Evolutionary conservation across 2,329 filamentous ascomycete species (phyloP).

Genomic region (Sporothrix inflata): DNA sequence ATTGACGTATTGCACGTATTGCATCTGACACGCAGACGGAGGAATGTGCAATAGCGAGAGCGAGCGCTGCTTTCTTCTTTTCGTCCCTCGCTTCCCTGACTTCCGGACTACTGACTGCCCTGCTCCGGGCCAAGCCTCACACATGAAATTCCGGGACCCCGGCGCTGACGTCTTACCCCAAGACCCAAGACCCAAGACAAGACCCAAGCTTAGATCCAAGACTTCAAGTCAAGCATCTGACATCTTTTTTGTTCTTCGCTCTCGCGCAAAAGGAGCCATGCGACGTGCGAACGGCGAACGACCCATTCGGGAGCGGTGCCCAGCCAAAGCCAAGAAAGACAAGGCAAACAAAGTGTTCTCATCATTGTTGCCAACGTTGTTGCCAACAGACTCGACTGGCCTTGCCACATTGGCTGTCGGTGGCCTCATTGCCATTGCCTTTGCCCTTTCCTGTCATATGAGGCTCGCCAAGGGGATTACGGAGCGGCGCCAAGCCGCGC

Average conservation of each 20-base stretch:
- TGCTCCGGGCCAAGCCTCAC: neutral
- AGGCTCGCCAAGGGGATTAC: conserved; percentile 16
- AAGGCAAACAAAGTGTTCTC: neutral
- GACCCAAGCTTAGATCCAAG: conserved; percentile 1
- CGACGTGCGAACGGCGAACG: neutral
- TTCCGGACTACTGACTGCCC: neutral
- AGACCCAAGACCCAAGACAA: neutral
- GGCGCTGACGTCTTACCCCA: conserved; percentile 8
- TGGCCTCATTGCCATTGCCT: neutral
- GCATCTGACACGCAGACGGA: conserved; percentile 2
- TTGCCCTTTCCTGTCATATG: neutral
- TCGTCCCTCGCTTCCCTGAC: neutral
- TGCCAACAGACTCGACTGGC: neutral
- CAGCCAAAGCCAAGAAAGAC: neutral
- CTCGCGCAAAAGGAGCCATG: neutral
- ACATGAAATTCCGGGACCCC: neutral
- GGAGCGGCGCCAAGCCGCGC: conserved; percentile 10
- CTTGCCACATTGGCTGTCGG: neutral
- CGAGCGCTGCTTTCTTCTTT: neutral
- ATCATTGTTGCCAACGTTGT: no score
- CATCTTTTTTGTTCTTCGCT: neutral
- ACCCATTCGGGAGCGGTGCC: neutral
- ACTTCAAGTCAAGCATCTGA: neutral
- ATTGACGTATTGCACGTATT: neutral
- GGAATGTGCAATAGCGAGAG: neutral